Evolutionary conservation across 2,329 filamentous ascomycete species (phyloP).

Genomic region (Aureobasidium musti): DNA sequence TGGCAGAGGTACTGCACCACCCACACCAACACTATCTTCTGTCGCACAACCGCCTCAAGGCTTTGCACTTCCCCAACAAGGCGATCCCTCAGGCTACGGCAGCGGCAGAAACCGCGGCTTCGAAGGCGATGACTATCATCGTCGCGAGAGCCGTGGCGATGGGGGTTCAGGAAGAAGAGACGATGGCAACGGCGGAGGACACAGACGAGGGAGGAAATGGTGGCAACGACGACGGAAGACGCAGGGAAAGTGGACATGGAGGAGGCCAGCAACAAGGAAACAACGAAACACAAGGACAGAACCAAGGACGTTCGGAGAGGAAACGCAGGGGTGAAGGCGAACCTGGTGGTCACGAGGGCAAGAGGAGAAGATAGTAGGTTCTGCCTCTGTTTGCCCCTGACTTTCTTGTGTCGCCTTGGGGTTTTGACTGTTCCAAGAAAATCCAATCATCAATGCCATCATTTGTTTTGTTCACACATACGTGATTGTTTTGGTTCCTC

Average conservation of each 20-base stretch:
- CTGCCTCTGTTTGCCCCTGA: background rate
- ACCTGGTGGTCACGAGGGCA: slow-evolving; percentile 25
- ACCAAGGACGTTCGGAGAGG: slow-evolving; percentile 23
- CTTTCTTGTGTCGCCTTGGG: background rate
- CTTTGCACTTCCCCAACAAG: background rate
- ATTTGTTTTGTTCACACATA: no score
- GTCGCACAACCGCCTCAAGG: background rate
- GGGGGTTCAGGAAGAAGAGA: background rate
- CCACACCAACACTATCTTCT: background rate
- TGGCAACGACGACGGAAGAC: background rate
- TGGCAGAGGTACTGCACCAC: background rate
- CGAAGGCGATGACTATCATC: background rate
- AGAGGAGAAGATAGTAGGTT: slow-evolving; percentile 28
- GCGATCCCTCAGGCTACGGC: background rate
- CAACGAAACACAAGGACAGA: background rate
- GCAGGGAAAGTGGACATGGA: background rate
- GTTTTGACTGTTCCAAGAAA: no score
- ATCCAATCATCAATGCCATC: no score
- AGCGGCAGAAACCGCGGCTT: background rate
- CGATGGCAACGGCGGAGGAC: background rate
- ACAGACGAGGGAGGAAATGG: background rate
- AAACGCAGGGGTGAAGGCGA: slow-evolving; percentile 32
- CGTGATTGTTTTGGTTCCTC: no score
- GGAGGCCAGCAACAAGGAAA: background rate
- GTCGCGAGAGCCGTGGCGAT: slow-evolving; percentile 4